phyloP scores from a whole-genome alignment of 2,329 filamentous ascomycete genomes.

The Aspergillus chevalieri region DNA sequence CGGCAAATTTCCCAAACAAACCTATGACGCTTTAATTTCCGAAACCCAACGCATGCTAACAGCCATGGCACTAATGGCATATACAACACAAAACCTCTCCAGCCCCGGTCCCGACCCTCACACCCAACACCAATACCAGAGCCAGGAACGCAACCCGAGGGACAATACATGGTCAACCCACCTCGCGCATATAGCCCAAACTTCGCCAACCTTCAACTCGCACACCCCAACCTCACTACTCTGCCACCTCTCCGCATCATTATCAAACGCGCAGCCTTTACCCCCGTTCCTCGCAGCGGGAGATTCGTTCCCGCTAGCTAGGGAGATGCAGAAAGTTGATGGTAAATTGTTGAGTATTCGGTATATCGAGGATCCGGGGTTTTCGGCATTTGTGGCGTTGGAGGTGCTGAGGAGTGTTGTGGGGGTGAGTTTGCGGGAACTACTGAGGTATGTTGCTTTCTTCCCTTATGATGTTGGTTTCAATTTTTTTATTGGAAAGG shows the following conservation, averaged over 20 bases:
- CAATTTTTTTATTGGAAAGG: neutral
- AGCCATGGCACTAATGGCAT: slow-evolving; percentile 61
- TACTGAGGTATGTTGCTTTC: slow-evolving; percentile 13
- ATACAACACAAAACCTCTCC: slow-evolving; percentile 53
- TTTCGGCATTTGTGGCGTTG: slow-evolving; percentile 65
- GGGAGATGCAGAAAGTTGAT: slow-evolving; percentile 53
- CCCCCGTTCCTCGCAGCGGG: slow-evolving; percentile 63
- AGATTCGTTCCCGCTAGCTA: slow-evolving; percentile 53
- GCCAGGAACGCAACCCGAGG: neutral
- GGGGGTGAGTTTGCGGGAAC: slow-evolving; percentile 21
- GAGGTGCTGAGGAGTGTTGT: slow-evolving; percentile 48
- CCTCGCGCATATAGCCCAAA: slow-evolving; percentile 50
- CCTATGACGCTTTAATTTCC: slow-evolving; percentile 58
- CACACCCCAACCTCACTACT: slow-evolving; percentile 47
- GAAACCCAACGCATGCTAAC: slow-evolving; percentile 48
- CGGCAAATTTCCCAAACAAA: slow-evolving; percentile 60
- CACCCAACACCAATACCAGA: neutral
- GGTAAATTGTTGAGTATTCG: slow-evolving; percentile 53
- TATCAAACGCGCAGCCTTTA: slow-evolving; percentile 59
- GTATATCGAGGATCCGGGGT: slow-evolving; percentile 63
- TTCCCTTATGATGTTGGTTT: neutral
- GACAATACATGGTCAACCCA: slow-evolving; percentile 52
- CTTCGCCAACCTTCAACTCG: slow-evolving; percentile 54
- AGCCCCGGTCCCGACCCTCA: slow-evolving; percentile 4
- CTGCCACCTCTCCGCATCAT: slow-evolving; percentile 60